Percentiles rank a stretch among this genome's conserved stretches.
Evolutionary conservation across 768 basidiomycete genomes (phyloP).

Genomic region (Pleurotus pulmonarius): DNA sequence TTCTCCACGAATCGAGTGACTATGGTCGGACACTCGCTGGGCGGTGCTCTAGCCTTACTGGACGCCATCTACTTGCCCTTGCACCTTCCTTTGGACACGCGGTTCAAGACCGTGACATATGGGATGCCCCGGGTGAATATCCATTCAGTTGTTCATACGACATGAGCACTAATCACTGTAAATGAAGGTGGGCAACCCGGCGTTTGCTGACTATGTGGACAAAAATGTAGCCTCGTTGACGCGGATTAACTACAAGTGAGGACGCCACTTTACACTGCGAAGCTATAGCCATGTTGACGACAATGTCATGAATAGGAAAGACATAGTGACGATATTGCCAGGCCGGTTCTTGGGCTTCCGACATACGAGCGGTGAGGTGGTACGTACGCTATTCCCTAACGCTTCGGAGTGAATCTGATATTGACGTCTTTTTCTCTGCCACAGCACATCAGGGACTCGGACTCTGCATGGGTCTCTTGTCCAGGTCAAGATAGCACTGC

Average conservation of each 20-base stretch:
- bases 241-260: conserved; percentile 58
- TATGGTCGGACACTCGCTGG: conserved; percentile 46
- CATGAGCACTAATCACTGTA: not conserved
- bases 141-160: conserved; percentile 13
- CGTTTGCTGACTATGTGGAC: conserved; percentile 61
- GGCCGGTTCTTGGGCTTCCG: conserved; percentile 38
- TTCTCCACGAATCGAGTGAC: conserved; percentile 34
- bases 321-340: conserved; percentile 37
- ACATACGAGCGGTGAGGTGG: conserved; percentile 44
- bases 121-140: conserved; percentile 40
- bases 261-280: not conserved
- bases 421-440: no score
- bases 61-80: conserved; percentile 54
- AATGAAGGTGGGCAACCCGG: conserved; percentile 50
- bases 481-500: conserved; percentile 61
- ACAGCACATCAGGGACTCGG: conserved; percentile 41
- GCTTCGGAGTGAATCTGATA: not conserved
- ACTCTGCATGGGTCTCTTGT: conserved; percentile 49
- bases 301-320: conserved; percentile 23
- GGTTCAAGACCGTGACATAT: conserved; percentile 32
- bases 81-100: conserved; percentile 36
- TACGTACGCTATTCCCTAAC: conserved; percentile 21
- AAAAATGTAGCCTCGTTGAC: conserved; percentile 37
- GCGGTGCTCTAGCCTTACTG: conserved; percentile 52
- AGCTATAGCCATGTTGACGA: no score